phyloP scores from a whole-genome alignment of 164 flowering plant species.

The Akebia trifoliata region DNA sequence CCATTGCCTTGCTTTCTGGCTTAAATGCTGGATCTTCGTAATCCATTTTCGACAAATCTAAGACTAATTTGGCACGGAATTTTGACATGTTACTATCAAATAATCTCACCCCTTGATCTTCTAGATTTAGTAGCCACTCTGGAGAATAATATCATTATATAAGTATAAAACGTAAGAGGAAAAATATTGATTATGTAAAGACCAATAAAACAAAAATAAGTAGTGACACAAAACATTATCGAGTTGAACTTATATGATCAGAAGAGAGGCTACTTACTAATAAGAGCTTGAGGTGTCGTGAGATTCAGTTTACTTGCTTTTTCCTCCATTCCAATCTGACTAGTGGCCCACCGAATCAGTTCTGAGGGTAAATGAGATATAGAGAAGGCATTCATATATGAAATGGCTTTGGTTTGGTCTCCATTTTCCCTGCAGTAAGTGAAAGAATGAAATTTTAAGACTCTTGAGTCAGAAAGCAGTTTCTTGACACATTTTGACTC shows the following conservation, averaged over 20 bases:
- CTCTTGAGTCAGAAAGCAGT: not conserved
- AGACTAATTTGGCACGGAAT: conserved; percentile 26
- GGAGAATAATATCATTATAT: conserved; percentile 5
- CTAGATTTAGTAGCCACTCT: conserved; percentile 57
- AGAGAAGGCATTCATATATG: conserved; percentile 51
- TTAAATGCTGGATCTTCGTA: conserved; percentile 13
- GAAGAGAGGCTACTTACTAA: conserved; percentile 37
- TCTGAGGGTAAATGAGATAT: conserved; percentile 38
- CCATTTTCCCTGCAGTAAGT: conserved; percentile 39
- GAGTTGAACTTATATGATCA: not conserved
- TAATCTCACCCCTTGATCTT: conserved; percentile 41
- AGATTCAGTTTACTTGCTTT: conserved; percentile 23
- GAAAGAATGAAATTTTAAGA: conserved; percentile 11
- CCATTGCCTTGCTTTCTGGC: conserved; percentile 18
- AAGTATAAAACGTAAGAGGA: not conserved
- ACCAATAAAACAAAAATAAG: not conserved
- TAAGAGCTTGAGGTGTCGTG: conserved; percentile 53
- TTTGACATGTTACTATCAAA: conserved; percentile 37
- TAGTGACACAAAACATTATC: not conserved
- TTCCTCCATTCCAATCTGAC: conserved; percentile 28
- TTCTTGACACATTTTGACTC: not conserved
- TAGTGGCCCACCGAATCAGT: conserved; percentile 34
- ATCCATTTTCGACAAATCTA: conserved; percentile 22
- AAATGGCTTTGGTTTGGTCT: conserved; percentile 47
- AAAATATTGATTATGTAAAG: not conserved